Evolutionary conservation across 108 stramenopile genomes (phyloP), one percentile per base, ranked within the genome.

Genomic region (Poteriospumella lacustris): DNA sequence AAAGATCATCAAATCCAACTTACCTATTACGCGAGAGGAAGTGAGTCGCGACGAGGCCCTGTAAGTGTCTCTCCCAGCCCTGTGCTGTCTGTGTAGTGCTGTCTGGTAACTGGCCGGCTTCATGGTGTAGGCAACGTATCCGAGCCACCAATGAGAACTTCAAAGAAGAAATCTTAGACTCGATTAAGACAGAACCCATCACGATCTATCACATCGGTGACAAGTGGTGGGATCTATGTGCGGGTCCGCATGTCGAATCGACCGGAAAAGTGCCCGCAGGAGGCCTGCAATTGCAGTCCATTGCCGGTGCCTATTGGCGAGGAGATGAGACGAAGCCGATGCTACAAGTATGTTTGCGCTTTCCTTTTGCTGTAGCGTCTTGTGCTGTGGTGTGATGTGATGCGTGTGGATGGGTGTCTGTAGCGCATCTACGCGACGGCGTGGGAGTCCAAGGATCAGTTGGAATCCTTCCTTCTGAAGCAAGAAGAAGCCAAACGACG

Each of bases 251-350:
- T 80, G 91, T 97, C 9, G 92, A 93, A 68, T 84, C 87, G 31
- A 97, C 96, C 28, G 89, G 88, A 0, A 83, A 64, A 24, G 9
- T 64, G 5, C 82, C 75, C 42, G 28, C 79, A 31, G 82, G 76
- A 39, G 83, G 89, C 19, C 84, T 95, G 67, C 73, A 82, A 42
- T 80, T 95, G 58, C 89, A 91, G 76, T 90, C 85, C 75, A 91
- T 97, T n/a, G 94, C 94, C 0, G 96, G 96, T 2, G 94, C 96
- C n/a, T 97, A 97, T 84, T 97, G 96, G 96, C 84, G 96, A 31
- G 96, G 96, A n/a, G 93, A 97, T 81, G 96, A 97, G 82, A 93
- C 70, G 28, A 73, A 73, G 15, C 70, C 70, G 15, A 73, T 73
- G 70, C 31, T 73, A 73, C 70, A 92, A 1, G 44, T 76, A 1